Percentiles rank a stretch among this genome's conserved stretches.
phyloP scores from a whole-genome alignment of 139 green algal genomes.

The Yamagishiella unicocca region DNA sequence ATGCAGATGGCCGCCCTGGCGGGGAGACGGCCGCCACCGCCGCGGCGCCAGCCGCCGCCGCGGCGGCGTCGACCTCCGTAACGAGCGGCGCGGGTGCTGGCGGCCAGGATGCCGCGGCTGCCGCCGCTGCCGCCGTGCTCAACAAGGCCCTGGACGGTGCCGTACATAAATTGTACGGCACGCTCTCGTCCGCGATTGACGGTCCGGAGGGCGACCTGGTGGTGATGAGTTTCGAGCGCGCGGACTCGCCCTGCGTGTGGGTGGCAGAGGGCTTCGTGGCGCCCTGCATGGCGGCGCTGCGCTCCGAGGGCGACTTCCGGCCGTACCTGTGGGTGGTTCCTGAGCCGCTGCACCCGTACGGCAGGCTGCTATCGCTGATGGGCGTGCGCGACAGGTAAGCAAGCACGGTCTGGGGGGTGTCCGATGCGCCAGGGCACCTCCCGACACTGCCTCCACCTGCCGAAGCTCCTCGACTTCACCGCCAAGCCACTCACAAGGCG shows the following conservation, averaged over 20 bases:
- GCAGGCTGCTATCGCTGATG: constrained; percentile 42
- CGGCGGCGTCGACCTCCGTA: not conserved
- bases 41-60: not conserved
- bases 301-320: constrained; percentile 50
- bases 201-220: constrained; percentile 50
- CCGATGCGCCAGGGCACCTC: too few species aligned
- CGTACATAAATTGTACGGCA: constrained; percentile 36
- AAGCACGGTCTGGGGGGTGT: too few species aligned
- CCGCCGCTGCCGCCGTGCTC: not conserved
- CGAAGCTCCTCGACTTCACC: too few species aligned
- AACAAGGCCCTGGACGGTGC: not conserved
- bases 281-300: constrained; percentile 41
- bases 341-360: constrained; percentile 13
- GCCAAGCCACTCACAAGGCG: too few species aligned
- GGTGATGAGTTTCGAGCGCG: constrained; percentile 45
- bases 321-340: constrained; percentile 69
- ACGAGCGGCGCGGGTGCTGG: too few species aligned
- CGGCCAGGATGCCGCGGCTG: not conserved
- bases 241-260: constrained; percentile 30
- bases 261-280: constrained; percentile 61
- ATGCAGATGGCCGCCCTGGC: too few species aligned
- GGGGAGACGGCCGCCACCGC: not conserved
- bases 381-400: constrained; percentile 43
- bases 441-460: too few species aligned
- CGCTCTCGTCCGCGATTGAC: not conserved